Evolutionary conservation across 495 filamentous ascomycete genomes (phyloP).

Genomic region (Lasiosphaeris hirsuta): DNA sequence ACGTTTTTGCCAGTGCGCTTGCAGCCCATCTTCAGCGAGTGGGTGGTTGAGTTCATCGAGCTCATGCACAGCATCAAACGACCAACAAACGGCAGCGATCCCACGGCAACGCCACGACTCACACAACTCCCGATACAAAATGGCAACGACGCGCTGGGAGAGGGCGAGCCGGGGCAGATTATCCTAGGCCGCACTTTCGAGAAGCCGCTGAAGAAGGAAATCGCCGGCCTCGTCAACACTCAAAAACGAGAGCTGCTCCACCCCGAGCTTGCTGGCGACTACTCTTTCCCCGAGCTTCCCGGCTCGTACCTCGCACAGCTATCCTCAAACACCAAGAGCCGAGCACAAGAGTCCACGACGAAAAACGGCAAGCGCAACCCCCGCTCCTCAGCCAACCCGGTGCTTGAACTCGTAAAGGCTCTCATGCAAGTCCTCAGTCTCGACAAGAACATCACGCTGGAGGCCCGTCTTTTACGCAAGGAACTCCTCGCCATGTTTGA

Average conservation of each 20-base stretch:
- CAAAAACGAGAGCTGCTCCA: slow-evolving; percentile 89
- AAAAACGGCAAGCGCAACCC: slow-evolving; percentile 3
- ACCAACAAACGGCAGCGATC: slow-evolving; percentile 48
- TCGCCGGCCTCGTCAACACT: slow-evolving; percentile 69
- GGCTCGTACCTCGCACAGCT: slow-evolving; percentile 57
- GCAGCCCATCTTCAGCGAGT: slow-evolving; percentile 84
- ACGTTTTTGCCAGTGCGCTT: slow-evolving; percentile 80
- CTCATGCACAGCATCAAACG: slow-evolving; percentile 85
- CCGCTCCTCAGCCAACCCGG: slow-evolving; percentile 61
- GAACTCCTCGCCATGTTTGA: slow-evolving; percentile 88
- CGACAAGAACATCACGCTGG: slow-evolving; percentile 81
- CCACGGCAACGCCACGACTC: slow-evolving; percentile 61
- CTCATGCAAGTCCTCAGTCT: slow-evolving; percentile 87
- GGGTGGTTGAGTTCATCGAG: slow-evolving; percentile 91
- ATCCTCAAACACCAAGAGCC: neutral
- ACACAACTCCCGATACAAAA: slow-evolving; percentile 67
- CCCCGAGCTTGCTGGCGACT: slow-evolving; percentile 81
- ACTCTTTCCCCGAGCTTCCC: slow-evolving; percentile 79
- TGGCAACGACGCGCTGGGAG: slow-evolving; percentile 54
- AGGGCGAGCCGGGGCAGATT: slow-evolving; percentile 55
- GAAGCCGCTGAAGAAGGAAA: slow-evolving; percentile 86
- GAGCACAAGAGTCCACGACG: neutral
- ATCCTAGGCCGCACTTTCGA: slow-evolving; percentile 75
- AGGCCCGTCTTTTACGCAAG: slow-evolving; percentile 80
- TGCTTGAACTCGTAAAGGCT: slow-evolving; percentile 84